phyloP scores from a whole-genome alignment of 164 flowering plant genomes.

The Dillenia turbinata region DNA sequence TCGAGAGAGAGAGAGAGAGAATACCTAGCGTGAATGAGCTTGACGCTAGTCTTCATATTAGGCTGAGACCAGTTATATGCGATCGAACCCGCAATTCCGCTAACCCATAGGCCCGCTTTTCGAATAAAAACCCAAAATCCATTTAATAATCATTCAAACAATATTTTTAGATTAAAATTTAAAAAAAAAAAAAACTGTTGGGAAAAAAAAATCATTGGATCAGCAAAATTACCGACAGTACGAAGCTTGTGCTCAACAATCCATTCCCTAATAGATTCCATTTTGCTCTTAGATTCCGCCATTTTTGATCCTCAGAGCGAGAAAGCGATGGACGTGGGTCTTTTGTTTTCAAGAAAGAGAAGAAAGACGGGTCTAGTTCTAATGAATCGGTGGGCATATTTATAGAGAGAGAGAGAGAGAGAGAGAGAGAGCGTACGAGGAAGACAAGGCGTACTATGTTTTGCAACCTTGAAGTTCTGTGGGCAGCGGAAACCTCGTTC shows the following conservation, averaged over 20 bases:
- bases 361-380: too few relatives aligned
- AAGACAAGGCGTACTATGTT: too few relatives aligned
- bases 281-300: constrained; percentile 38
- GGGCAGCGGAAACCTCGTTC: too few relatives aligned
- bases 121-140: neutral
- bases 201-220: neutral
- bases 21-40: constrained; percentile 90
- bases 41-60: constrained; percentile 84
- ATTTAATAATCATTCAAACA: neutral
- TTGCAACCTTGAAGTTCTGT: too few relatives aligned
- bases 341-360: too few relatives aligned
- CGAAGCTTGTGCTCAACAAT: constrained; percentile 82
- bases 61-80: constrained; percentile 95
- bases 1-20: neutral
- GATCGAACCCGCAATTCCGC: constrained; percentile 75
- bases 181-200: neutral
- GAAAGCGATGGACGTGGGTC: neutral
- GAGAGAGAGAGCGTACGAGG: too few relatives aligned
- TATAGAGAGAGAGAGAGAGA: too few relatives aligned
- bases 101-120: constrained; percentile 71
- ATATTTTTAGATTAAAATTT: neutral
- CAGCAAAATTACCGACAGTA: constrained; percentile 52
- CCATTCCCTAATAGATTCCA: constrained; percentile 59
- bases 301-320: constrained; percentile 14
- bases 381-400: too few relatives aligned